Base-by-base conservation (phyloP, 192 early-diverging fungal species). In the Podila minutissima region DNA sequence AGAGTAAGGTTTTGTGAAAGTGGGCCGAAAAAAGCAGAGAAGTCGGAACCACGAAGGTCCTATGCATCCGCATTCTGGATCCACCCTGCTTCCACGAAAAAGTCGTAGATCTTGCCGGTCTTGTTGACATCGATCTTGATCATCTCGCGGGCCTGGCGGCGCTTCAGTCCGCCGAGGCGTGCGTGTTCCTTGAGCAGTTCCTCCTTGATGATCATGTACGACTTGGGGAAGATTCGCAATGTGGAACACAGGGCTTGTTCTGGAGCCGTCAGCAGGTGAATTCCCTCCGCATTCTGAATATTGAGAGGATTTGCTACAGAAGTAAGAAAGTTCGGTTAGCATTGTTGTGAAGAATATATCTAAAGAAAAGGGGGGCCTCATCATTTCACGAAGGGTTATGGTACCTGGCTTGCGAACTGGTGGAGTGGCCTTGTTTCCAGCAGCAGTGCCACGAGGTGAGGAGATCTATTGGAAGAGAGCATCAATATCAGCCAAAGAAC, bases 81-180 rank as follows among this genome's bases (percentile, higher is more conserved):
- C 97, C 97, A 99, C 8, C 97, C 96, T 79, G 88, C 93, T 66
- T 94, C 90, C 11, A 97, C 91, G 79, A 97, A 99, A 82, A 98
- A 97, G 72, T 98, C 95, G 72, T 93, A 97, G 11, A 99, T 91
- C 74, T 88, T 82, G 75, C 88, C 88, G 4, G 96, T 94, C 79
- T 96, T 98, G 85, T 93, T 92, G 5, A 92, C 93, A 81, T 99
- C 98, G 67, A 98, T 97, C 83, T 94, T 95, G 84, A 97, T 92
- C 65, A 99, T 74, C 58, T 93, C 88, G n/a, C 95, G 84, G 3
- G 94, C 93, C 66, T 93, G 90, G 58, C 93, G 88, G 59, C 94
- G 87, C 60, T 89, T 87, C 68, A 99, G 84, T 10, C 95, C 96
- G 11, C 83, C 86, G 10, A 82, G 74, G 24, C 88, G 89, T 8